Conservation (phyloP, 2,329 filamentous ascomycete species). For the Aphanocladium album region DNA sequence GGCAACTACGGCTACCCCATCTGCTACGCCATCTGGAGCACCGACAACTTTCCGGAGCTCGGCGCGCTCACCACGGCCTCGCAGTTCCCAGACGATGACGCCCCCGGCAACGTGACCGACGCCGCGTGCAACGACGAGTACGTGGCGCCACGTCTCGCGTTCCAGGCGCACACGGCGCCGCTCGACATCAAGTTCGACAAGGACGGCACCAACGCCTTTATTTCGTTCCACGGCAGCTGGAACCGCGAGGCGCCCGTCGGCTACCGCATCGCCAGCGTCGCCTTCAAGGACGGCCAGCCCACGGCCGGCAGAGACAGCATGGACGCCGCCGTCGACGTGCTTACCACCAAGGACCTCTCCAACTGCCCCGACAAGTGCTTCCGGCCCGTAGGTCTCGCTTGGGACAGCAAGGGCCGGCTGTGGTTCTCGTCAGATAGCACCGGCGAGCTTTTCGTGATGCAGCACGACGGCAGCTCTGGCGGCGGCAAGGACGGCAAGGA, state of each 20-base stretch:
- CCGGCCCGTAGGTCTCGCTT: slow-evolving; percentile 55
- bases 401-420: slow-evolving; percentile 47
- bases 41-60: slow-evolving; percentile 35
- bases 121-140: slow-evolving; percentile 38
- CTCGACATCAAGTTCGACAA: slow-evolving; percentile 64
- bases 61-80: slow-evolving; percentile 39
- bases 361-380: slow-evolving; percentile 55
- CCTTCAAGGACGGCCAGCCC: slow-evolving; percentile 41
- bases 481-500: slow-evolving; percentile 11
- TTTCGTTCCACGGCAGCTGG: slow-evolving; percentile 70
- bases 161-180: slow-evolving; percentile 63
- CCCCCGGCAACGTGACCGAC: slow-evolving; percentile 35
- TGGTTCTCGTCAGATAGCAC: slow-evolving; percentile 60
- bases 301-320: slow-evolving; percentile 35
- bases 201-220: slow-evolving; percentile 54
- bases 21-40: slow-evolving; percentile 64
- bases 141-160: slow-evolving; percentile 50
- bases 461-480: slow-evolving; percentile 16
- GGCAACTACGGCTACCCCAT: slow-evolving; percentile 66
- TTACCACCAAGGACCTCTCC: slow-evolving; percentile 49
- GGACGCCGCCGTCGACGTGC: slow-evolving; percentile 45
- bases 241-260: slow-evolving; percentile 39
- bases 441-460: slow-evolving; percentile 60
- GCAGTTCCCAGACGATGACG: slow-evolving; percentile 42
- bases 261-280: slow-evolving; percentile 39